phyloP scores from a whole-genome alignment of 805 yeast genomes.

The Jamesozyma piceae region DNA sequence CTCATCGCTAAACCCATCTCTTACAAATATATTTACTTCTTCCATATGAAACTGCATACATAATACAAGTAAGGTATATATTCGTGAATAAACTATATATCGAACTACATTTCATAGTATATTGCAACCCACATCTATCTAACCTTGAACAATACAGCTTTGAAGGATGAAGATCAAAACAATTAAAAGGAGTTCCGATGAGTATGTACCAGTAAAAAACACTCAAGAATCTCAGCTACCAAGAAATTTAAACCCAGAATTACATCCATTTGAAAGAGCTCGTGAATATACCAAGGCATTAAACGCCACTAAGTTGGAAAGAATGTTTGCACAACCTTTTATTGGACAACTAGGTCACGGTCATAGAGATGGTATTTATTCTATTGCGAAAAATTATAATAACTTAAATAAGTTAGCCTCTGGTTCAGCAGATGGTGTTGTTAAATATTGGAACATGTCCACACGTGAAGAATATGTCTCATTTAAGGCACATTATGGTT shows the following conservation, averaged over 20 bases:
- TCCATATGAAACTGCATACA: too few species aligned
- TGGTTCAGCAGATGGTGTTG: conserved; percentile 91
- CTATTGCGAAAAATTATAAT: conserved; percentile 68
- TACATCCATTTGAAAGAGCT: conserved; percentile 96
- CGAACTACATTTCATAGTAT: too few species aligned
- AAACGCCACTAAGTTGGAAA: conserved; percentile 88
- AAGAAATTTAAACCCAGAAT: conserved; percentile 82
- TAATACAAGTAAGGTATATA: too few species aligned
- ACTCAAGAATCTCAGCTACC: conserved; percentile 83
- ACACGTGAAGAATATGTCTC: conserved; percentile 65
- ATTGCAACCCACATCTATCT: too few species aligned
- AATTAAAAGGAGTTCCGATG: conserved; percentile 79
- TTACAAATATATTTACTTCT: too few species aligned
- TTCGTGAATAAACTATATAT: too few species aligned
- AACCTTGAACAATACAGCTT: too few species aligned
- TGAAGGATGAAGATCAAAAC: conserved; percentile 69
- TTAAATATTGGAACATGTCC: conserved; percentile 89
- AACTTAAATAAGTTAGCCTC: conserved; percentile 70
- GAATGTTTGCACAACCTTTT: conserved; percentile 97
- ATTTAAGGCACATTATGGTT: conserved; percentile 82
- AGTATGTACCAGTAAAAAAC: conserved; percentile 84
- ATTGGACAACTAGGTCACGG: conserved; percentile 91
- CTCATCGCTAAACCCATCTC: neutral
- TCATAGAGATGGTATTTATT: conserved; percentile 88
- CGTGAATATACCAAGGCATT: conserved; percentile 91